phyloP scores from a whole-genome alignment of 148 eudicot genomes.

The Polygonum aviculare region DNA sequence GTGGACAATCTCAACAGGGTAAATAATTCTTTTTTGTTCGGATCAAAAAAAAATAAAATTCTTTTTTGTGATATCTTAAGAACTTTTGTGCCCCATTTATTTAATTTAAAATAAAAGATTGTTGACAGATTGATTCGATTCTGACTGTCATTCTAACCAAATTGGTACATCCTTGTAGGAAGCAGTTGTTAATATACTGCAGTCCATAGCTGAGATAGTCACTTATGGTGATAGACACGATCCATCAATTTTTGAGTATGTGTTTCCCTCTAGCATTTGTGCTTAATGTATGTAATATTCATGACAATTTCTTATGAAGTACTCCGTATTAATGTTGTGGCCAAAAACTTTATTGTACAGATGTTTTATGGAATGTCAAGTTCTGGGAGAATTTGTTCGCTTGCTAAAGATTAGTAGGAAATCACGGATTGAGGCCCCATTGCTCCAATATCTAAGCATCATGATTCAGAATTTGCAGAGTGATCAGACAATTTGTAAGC shows the following conservation, averaged over 20 bases:
- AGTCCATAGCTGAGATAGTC: conserved; percentile 40
- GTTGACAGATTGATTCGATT: background rate
- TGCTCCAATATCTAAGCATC: conserved; percentile 54
- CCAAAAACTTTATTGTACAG: conserved; percentile 12
- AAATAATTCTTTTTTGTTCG: background rate
- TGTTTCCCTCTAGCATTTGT: conserved; percentile 8
- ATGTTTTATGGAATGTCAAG: conserved; percentile 42
- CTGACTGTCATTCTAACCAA: background rate
- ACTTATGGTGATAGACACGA: conserved; percentile 46
- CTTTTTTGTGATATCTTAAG: background rate
- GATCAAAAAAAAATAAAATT: too few species aligned
- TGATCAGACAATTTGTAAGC: conserved; percentile 47
- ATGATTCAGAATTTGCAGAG: conserved; percentile 47
- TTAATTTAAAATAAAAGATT: background rate
- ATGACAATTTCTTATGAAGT: conserved; percentile 1
- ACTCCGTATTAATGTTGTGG: background rate
- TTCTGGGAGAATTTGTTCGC: conserved; percentile 40
- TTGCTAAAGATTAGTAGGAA: conserved; percentile 33
- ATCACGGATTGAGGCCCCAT: conserved; percentile 36
- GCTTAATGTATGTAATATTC: background rate
- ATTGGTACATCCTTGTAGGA: conserved; percentile 19
- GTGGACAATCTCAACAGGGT: conserved; percentile 38
- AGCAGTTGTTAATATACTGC: conserved; percentile 34
- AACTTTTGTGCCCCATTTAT: background rate
- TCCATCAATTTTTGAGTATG: conserved; percentile 37